phyloP scores from a whole-genome alignment of 495 filamentous ascomycete genomes.

The Penicillium angulare region DNA sequence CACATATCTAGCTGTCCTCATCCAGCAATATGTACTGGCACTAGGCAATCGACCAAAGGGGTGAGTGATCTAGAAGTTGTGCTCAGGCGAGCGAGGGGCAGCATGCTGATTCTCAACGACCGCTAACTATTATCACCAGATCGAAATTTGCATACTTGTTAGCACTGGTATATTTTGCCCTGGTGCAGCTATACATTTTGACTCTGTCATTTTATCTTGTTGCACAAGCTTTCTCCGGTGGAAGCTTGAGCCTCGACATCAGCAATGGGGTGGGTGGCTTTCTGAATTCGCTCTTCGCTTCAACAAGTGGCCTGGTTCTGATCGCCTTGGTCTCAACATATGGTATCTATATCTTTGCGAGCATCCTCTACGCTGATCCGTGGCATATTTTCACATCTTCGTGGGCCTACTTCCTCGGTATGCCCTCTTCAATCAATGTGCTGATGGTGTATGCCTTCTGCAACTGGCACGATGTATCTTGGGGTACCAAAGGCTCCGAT shows the following conservation, averaged over 20 bases:
- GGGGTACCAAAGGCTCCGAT: slow-evolving; percentile 98
- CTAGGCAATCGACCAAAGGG: slow-evolving; percentile 94
- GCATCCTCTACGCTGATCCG: slow-evolving; percentile 93
- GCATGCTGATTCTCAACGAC: too few relatives aligned
- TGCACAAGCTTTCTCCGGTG: slow-evolving; percentile 64
- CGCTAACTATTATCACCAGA: too few relatives aligned
- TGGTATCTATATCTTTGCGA: slow-evolving; percentile 91
- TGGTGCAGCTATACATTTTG: slow-evolving; percentile 86
- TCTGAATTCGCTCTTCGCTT: slow-evolving; percentile 70
- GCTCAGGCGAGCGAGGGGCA: too few relatives aligned
- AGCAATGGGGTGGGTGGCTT: slow-evolving; percentile 46
- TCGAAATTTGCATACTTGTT: slow-evolving; percentile 60
- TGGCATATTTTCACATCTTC: slow-evolving; percentile 99
- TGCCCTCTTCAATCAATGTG: slow-evolving; percentile 83
- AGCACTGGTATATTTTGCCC: slow-evolving; percentile 78
- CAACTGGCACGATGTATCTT: slow-evolving; percentile 99
- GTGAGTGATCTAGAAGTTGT: too few relatives aligned
- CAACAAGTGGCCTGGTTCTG: slow-evolving; percentile 69
- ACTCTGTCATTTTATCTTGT: slow-evolving; percentile 85
- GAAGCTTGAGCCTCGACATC: slow-evolving; percentile 49
- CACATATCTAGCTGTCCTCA: slow-evolving; percentile 78
- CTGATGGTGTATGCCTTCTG: slow-evolving; percentile 97
- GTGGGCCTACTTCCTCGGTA: slow-evolving; percentile 56
- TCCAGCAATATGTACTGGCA: slow-evolving; percentile 91
- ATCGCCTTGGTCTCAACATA: slow-evolving; percentile 90